Conservation (phyloP, 768 basidiomycete species). For the Chalciporus sphaerocephalus region DNA sequence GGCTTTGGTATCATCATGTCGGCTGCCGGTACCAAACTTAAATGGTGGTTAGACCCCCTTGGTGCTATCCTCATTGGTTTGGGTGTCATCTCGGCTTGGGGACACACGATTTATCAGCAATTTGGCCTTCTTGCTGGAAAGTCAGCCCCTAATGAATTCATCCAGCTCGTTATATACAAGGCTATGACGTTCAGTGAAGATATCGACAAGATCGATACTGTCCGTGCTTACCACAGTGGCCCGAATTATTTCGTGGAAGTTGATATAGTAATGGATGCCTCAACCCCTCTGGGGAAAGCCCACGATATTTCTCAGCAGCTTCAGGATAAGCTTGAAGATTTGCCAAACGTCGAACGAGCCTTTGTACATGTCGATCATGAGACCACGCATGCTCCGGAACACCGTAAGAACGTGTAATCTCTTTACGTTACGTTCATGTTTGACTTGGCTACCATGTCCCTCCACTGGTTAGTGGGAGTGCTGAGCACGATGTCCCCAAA, state of each 20-base stretch:
- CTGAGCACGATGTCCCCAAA: not conserved
- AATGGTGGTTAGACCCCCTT: conserved; percentile 81
- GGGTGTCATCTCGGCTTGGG: conserved; percentile 80
- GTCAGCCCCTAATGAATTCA: conserved; percentile 86
- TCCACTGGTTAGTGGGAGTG: conserved; percentile 2
- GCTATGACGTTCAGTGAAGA: conserved; percentile 79
- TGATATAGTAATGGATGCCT: conserved; percentile 88
- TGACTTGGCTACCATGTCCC: not conserved
- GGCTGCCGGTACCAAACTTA: conserved; percentile 70
- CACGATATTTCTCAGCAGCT: conserved; percentile 81
- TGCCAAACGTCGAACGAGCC: conserved; percentile 88
- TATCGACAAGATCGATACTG: conserved; percentile 85
- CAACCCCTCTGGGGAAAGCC: conserved; percentile 85
- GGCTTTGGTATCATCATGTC: conserved; percentile 80
- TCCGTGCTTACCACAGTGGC: conserved; percentile 89
- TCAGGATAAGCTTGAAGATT: conserved; percentile 83
- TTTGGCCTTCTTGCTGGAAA: conserved; percentile 88
- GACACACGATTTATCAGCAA: conserved; percentile 68
- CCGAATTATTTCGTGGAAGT: conserved; percentile 92
- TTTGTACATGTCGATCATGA: conserved; percentile 97
- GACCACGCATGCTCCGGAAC: conserved; percentile 68
- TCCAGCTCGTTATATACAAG: conserved; percentile 91
- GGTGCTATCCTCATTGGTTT: conserved; percentile 72
- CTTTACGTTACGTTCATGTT: not conserved
- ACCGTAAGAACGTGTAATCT: conserved; percentile 35